Conservation (phyloP, 805 yeast genomes). For the Candida berthetii region DNA sequence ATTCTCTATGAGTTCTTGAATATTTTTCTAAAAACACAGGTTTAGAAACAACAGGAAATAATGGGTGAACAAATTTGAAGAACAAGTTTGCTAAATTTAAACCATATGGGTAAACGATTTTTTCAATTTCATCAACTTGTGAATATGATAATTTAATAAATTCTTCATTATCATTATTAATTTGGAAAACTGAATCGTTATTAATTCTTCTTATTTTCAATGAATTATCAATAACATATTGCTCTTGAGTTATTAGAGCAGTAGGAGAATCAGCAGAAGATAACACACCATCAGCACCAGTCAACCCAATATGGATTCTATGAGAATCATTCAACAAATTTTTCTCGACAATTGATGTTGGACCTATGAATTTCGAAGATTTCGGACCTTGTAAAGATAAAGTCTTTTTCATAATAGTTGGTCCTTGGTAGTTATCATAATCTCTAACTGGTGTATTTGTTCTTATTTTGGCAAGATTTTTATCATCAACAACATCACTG, state of each 20-base stretch:
- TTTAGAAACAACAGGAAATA: slow-evolving; percentile 19
- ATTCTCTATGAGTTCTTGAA: slow-evolving; percentile 21
- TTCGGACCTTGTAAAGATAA: slow-evolving; percentile 21
- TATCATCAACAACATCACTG: slow-evolving; percentile 4
- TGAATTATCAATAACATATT: slow-evolving; percentile 7
- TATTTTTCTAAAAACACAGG: slow-evolving; percentile 21
- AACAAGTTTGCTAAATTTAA: slow-evolving; percentile 15
- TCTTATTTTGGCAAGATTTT: slow-evolving; percentile 10
- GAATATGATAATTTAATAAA: slow-evolving; percentile 16
- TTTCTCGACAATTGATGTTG: slow-evolving; percentile 19
- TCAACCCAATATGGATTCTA: neutral
- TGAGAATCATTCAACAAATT: slow-evolving; percentile 11
- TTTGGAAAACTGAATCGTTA: slow-evolving; percentile 16
- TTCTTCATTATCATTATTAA: slow-evolving; percentile 20
- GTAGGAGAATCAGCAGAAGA: slow-evolving; percentile 4
- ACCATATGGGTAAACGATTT: slow-evolving; percentile 17
- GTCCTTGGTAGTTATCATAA: slow-evolving; percentile 20
- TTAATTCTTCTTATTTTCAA: slow-evolving; percentile 17
- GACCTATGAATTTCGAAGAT: slow-evolving; percentile 19
- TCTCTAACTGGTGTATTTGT: slow-evolving; percentile 19
- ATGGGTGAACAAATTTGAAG: slow-evolving; percentile 20
- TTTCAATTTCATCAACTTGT: slow-evolving; percentile 23
- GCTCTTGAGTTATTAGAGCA: slow-evolving; percentile 9
- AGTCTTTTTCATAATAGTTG: slow-evolving; percentile 21
- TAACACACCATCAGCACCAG: neutral